Conservation (phyloP, 345 rosid genomes). For the Hypericum androsaemum region DNA sequence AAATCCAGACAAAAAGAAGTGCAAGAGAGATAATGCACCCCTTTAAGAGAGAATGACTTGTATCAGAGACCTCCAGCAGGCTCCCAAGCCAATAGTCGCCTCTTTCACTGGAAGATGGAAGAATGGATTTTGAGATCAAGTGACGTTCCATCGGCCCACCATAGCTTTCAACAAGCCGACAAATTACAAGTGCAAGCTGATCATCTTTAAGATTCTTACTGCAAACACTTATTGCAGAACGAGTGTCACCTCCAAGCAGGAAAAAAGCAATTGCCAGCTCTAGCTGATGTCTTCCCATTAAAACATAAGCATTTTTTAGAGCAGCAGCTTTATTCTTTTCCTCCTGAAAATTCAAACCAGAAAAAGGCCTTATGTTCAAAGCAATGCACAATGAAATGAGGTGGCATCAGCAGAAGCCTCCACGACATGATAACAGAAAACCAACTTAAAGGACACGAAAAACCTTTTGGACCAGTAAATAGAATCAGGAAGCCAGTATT, state of each 20-base stretch:
- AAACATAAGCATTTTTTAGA: conserved; percentile 87
- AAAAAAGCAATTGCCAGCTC: conserved; percentile 88
- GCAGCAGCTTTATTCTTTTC: conserved; percentile 92
- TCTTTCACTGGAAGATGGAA: conserved; percentile 67
- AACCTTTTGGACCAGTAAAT: neutral
- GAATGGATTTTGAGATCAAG: conserved; percentile 51
- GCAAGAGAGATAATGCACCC: neutral
- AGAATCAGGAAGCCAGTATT: neutral
- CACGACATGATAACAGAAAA: neutral
- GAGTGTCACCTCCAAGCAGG: conserved; percentile 85
- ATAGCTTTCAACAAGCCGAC: conserved; percentile 72
- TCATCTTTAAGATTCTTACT: conserved; percentile 80
- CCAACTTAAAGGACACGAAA: no score
- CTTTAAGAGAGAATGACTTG: no score
- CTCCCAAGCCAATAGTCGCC: conserved; percentile 79
- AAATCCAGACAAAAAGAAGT: conserved; percentile 7
- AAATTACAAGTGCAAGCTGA: conserved; percentile 83
- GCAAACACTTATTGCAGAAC: conserved; percentile 79
- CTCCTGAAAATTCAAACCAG: conserved; percentile 34
- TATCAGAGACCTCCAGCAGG: conserved; percentile 54
- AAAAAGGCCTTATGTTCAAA: neutral
- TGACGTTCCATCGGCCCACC: conserved; percentile 64
- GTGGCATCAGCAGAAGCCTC: neutral
- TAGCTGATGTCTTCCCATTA: conserved; percentile 87
- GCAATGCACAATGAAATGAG: neutral